Base-by-base conservation (phyloP, 1,139 yeast species). In the Candida sp. region DNA sequence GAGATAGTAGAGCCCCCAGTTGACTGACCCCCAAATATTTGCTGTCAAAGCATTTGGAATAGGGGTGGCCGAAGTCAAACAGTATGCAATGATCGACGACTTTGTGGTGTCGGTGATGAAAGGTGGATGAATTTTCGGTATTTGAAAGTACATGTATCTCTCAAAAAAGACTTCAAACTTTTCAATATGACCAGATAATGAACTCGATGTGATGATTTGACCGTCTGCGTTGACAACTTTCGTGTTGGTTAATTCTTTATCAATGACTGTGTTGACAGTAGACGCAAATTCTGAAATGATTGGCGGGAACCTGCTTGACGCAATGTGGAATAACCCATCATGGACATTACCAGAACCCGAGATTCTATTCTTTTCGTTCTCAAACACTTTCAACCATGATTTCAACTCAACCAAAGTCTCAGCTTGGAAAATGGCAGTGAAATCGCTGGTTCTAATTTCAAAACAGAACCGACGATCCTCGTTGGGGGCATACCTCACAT, bases 11-110 rank as follows among this genome's bases (percentile, higher is more conserved):
- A 81, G 66, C 4, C 91, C 91, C 96, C 94, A 88, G 65, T 92
- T 90, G 4, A 90, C 88, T 37, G 91, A 85, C 0, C 99, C 98
- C 97, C 98, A 92, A 26, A 88, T 80, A 65, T 94, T 94, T 0
- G 97, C 97, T 0, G 93, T 85, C 5, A 89, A 70, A 0, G 98
- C 97, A 17, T 88, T 86, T 0, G 98, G 98, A 4, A 87, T 71
- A 4, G 80, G 72, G 0, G 86, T 78, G 0, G 91, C 80, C 0
- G 82, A 71, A 2, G 85, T 74, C 47, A 87, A 79, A 12, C 85
- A 75, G 58, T 85, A 85, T 0, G 96, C 84, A 8, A 91, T 68
- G 8, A 90, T 77, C 0, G 97, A 86, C 28, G 87, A 77, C 55
- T 83, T 81, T 1, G 97, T 86, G 58, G 84, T 76, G 46, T 86